Base-by-base conservation (phyloP, 2,329 filamentous ascomycete species). In the Didymella pomorum region DNA sequence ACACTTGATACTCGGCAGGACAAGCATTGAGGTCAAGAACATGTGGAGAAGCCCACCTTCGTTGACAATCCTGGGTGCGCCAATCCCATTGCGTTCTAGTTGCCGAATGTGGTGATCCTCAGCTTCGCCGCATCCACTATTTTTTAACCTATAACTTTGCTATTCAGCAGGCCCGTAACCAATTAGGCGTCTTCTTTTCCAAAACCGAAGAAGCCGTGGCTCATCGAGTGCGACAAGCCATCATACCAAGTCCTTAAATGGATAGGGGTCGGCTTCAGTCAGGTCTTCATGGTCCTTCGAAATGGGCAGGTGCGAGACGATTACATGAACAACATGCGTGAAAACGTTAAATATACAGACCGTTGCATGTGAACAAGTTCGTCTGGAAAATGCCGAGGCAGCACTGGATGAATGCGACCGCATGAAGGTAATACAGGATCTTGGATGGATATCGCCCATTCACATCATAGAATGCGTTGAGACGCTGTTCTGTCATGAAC, bases 201-300 rank as follows among this genome's bases (percentile, higher is more conserved):
- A 12, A 21, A 2, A 16, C 33, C 35, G n/a, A 41, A 29, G 35
- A 50, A 26, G 12, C 35, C 35, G 5, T 41, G 23, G 35, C 35
- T 50, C 25, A 21, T 29, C 2, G 18, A 42, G 12, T 29, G 35
- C 25, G 35, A 50, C 25, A 50, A 50, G 10, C 33, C 23, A 18
- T 50, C 46, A 16, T 41, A 42, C 25, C 47, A 50, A 16, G 35
- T 50, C 25, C 47, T 50, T 3, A 41, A 50, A n/a, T 50, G 47
- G 35, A 47, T 23, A 47, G 33, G 47, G n/a, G 47, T 33, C 33
- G 26, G 47, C 33, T 50, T 41, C n/a, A 35, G 47, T 8, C 47
- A 50, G 41, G 47, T 50, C n/a, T 50, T 31, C 16, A 29, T 20
- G 10, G 43, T 45, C 3, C 25, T 45, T 31, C 43, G 43, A 14